phyloP scores from a whole-genome alignment of 495 filamentous ascomycete genomes.

The Penicillium samsonianum region DNA sequence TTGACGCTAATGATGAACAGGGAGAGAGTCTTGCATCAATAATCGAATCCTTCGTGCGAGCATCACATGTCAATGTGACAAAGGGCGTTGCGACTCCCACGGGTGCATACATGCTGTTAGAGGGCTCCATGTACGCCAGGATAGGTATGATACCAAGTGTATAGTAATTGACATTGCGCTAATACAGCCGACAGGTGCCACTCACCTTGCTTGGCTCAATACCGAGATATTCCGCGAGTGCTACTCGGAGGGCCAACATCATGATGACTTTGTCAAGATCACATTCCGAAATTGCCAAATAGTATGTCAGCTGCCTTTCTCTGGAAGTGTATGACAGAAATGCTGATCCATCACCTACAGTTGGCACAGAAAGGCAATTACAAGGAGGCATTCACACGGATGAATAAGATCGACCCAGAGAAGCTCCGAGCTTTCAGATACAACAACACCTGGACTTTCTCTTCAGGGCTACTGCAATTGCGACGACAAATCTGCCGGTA shows the following conservation, averaged over 20 bases:
- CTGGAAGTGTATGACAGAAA: background rate
- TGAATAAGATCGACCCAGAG: slow-evolving; percentile 68
- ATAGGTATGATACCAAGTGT: slow-evolving; percentile 57
- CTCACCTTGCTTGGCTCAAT: slow-evolving; percentile 64
- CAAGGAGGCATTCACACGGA: slow-evolving; percentile 63
- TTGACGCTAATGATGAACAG: slow-evolving; percentile 37
- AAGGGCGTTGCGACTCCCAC: slow-evolving; percentile 71
- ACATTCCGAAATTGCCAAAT: slow-evolving; percentile 59
- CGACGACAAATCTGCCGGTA: slow-evolving; percentile 67
- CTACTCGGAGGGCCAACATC: slow-evolving; percentile 61
- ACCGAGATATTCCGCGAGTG: slow-evolving; percentile 79
- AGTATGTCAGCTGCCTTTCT: slow-evolving; percentile 36
- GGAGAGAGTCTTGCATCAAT: slow-evolving; percentile 79
- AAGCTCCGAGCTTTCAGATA: slow-evolving; percentile 73
- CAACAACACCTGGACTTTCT: slow-evolving; percentile 77
- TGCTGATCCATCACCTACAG: slow-evolving; percentile 36
- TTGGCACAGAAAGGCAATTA: slow-evolving; percentile 66
- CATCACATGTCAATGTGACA: slow-evolving; percentile 77
- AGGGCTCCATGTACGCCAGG: slow-evolving; percentile 71
- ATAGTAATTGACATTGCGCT: slow-evolving; percentile 15
- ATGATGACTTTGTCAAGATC: slow-evolving; percentile 76
- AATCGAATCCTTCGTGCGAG: slow-evolving; percentile 75
- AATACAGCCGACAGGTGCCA: slow-evolving; percentile 44
- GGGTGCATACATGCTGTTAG: slow-evolving; percentile 70
- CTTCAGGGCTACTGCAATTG: slow-evolving; percentile 70